A percentile compares a stretch with the other conserved stretches of the same genome.
phyloP scores from a whole-genome alignment of 257 asterid genomes.

The Prunella vulgaris region DNA sequence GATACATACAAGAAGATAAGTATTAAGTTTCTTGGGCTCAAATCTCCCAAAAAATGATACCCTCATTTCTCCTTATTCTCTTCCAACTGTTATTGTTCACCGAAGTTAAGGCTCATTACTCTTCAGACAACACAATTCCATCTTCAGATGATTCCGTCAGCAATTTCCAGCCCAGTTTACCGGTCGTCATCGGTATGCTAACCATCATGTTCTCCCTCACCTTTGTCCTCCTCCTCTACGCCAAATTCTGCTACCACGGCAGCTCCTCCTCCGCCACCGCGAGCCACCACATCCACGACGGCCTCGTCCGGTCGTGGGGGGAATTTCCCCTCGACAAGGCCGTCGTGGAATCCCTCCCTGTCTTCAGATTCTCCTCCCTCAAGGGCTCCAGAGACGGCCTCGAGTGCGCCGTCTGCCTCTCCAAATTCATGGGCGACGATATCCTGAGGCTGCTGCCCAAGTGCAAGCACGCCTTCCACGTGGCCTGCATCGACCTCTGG shows the following conservation, averaged over 20 bases:
- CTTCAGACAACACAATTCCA: neutral
- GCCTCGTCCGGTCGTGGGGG: constrained; percentile 29
- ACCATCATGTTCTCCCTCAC: constrained; percentile 61
- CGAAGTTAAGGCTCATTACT: constrained; percentile 26
- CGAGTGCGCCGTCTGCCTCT: constrained; percentile 64
- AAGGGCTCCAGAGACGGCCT: constrained; percentile 46
- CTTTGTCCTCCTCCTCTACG: constrained; percentile 64
- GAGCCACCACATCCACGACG: constrained; percentile 34
- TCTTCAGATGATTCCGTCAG: constrained; percentile 27
- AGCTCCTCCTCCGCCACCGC: constrained; percentile 3
- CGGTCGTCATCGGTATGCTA: constrained; percentile 66
- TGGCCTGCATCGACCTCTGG: constrained; percentile 60
- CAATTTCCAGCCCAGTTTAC: constrained; percentile 64
- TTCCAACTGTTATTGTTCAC: constrained; percentile 24
- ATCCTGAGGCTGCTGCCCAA: constrained; percentile 49
- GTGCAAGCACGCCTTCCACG: constrained; percentile 63
- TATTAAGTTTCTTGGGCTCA: no score
- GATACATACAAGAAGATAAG: no score
- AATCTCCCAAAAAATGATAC: neutral
- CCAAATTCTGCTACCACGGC: constrained; percentile 58
- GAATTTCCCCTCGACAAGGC: constrained; percentile 28
- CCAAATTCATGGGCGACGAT: constrained; percentile 50
- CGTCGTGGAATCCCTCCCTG: constrained; percentile 55
- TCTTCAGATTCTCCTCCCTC: constrained; percentile 47
- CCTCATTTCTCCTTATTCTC: constrained; percentile 15